These are phyloP conservation scores for Lentinula edodes DNA, from an alignment of 768 basidiomycete species.

Conservation along the genomic window DNA sequence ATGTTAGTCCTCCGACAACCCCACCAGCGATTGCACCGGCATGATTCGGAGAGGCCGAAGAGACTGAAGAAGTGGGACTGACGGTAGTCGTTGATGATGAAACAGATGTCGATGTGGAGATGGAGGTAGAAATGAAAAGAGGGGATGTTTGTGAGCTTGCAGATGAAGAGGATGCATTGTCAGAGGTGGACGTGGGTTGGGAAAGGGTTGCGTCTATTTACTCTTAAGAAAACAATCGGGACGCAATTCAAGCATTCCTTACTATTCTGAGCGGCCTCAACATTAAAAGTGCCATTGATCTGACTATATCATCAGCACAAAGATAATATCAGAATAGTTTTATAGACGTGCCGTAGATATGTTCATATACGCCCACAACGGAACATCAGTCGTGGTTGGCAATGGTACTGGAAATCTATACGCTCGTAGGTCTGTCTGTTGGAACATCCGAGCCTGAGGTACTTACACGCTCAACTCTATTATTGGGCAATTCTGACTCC, in stretches of 20 bases:
- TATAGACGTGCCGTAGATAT: slow-evolving; percentile 24
- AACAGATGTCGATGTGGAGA: slow-evolving; percentile 7
- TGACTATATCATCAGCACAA: not conserved
- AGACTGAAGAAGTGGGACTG: slow-evolving; percentile 3
- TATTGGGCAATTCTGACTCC: slow-evolving; percentile 29
- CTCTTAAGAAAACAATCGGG: not conserved
- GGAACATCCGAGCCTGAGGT: slow-evolving; percentile 3
- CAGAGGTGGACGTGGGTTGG: not conserved
- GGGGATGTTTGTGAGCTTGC: not conserved
- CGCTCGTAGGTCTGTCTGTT: not conserved
- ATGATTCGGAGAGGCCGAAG: slow-evolving; percentile 17
- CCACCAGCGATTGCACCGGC: slow-evolving; percentile 62
- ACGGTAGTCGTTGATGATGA: not conserved
- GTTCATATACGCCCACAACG: slow-evolving; percentile 54
- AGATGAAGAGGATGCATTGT: not conserved
- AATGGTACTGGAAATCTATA: slow-evolving; percentile 39
- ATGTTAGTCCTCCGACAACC: slow-evolving; percentile 46
- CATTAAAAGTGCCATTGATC: not conserved
- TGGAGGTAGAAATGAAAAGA: slow-evolving; percentile 9
- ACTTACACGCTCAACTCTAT: slow-evolving; percentile 26
- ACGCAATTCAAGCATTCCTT: not conserved
- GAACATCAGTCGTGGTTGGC: slow-evolving; percentile 39
- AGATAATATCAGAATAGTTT: not conserved
- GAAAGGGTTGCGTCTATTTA: slow-evolving; percentile 1
- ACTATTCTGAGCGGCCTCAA: slow-evolving; percentile 2